Base-by-base conservation (phyloP, 768 basidiomycete species). In the Lactifluus rugatus region DNA sequence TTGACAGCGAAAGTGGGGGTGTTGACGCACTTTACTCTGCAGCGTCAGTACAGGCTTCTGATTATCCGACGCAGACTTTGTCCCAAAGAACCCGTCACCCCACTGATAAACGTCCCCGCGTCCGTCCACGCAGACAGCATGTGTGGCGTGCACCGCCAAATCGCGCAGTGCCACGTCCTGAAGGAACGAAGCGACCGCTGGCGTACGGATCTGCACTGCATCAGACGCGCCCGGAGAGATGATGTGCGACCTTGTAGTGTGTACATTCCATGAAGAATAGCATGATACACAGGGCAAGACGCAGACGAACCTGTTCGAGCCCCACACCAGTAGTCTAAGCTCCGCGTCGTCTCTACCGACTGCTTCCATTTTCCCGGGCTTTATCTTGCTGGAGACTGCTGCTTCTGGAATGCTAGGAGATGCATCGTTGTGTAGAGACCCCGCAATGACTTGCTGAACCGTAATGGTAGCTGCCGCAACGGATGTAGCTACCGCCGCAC, bases 41-140 rank as follows among this genome's bases (percentile, higher is more conserved):
- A 89, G 67, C 0, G 85, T 85, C 45, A 76, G 69, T 28, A 71
- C 76, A 5, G 85, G 85, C 62, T 6, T 61, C 61, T 32, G 67
- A 57, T 62, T 62, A 61, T 26, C 70, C 57, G 47, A 70, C 51
- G 16, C 57, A 60, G 4, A 70, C 61, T 16, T 61, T 44, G 26
- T 61, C 16, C 75, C 75, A 62, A 76, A 77, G 69, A 83, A 87
- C 0, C 79, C 84, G 42, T 77, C 75, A 0, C 89, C 89, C 89
- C 89, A 93, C 64, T 91, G 88, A 65, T 89, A 87, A 2, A 90
- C 83, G 64, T 93, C 84, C 25, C 90, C 91, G 36, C 79, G 76
- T 8, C 81, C 82, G 66, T 92, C 89, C 19, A 92, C 80, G 61
- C 87, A 89, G 14, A 83, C 89, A 1, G 81, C 87, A 61, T 87